These are phyloP conservation scores for Colletotrichum sp. DNA, from an alignment of 2,329 filamentous ascomycete genomes.

Conservation along the genomic window DNA sequence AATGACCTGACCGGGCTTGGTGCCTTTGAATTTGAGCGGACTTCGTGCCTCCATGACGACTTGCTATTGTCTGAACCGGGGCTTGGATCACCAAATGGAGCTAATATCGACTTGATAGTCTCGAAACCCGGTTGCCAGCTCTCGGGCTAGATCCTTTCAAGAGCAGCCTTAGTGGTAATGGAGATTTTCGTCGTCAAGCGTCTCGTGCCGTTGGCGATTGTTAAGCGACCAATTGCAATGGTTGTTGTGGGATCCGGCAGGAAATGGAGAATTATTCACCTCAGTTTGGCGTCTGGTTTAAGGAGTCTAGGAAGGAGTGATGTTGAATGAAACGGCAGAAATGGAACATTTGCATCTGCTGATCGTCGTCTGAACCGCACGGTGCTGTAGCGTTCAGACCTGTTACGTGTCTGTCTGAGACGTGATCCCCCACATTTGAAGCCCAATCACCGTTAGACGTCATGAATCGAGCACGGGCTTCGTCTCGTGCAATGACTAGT, in stretches of 20 bases:
- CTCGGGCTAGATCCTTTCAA: background rate
- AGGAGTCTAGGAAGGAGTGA: background rate
- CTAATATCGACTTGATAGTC: background rate
- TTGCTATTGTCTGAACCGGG: background rate
- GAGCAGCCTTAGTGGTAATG: background rate
- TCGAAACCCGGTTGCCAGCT: background rate
- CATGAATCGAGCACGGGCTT: background rate
- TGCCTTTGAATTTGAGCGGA: background rate
- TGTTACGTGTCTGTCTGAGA: background rate
- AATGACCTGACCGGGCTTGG: slow-evolving; percentile 14
- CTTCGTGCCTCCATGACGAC: background rate
- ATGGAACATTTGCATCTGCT: background rate
- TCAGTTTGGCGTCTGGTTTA: background rate
- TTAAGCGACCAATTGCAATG: background rate
- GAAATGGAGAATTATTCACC: background rate
- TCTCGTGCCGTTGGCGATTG: background rate
- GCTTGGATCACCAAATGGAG: background rate
- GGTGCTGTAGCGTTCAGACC: background rate
- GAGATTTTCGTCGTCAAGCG: background rate
- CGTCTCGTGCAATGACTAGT: background rate
- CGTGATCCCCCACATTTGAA: background rate
- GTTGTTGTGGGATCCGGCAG: background rate
- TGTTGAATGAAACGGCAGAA: background rate
- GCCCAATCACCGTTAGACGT: background rate
- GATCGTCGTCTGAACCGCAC: background rate